Base-by-base conservation (phyloP, 1,139 yeast species). In the Blastobotrys ciferrii region DNA sequence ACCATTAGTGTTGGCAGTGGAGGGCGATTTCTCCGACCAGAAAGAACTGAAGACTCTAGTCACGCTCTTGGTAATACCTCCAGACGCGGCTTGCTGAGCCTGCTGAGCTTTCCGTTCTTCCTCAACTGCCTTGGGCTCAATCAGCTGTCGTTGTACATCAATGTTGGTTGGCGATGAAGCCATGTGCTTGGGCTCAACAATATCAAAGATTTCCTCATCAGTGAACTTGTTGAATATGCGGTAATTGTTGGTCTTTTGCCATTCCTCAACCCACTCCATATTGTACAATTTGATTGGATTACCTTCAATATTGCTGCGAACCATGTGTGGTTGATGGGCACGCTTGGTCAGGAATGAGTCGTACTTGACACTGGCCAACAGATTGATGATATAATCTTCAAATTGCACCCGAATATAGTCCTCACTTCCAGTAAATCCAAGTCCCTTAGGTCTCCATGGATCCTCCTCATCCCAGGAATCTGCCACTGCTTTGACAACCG, bases 131-230 rank as follows among this genome's bases (percentile, higher is more conserved):
- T 47, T 23, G 12, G 50, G 49, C n/a, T 46, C 53, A 25, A 43
- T 43, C 28, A 41, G 43, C 43, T 50, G 54, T 14, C 50, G 41
- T 37, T 53, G 58, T 23, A 56, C 45, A 45, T 52, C 52, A 45
- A 48, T 46, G 28, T 49, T 48, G 20, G 46, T 46, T 14, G 53
- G 53, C 14, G 47, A 45, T 9, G 45, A 42, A 18, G 51, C 78
- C 46, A 81, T 64, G 65, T 91, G 97, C 51, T 76, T 75, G 0
- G 97, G 96, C 53, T 83, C 87, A 49, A 88, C 82, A 54, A 92
- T 81, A 61, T 89, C 95, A 70, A 91, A 91, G 31, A 92, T 73
- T 60, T 91, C 91, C 61, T 87, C 95, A 63, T 91, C 98, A 1
- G 97, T 87, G 55, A 74, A 75, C 23, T 69, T 60, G 59, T 85